phyloP scores from a whole-genome alignment of 1,139 yeast species.

The Blastobotrys apis region DNA sequence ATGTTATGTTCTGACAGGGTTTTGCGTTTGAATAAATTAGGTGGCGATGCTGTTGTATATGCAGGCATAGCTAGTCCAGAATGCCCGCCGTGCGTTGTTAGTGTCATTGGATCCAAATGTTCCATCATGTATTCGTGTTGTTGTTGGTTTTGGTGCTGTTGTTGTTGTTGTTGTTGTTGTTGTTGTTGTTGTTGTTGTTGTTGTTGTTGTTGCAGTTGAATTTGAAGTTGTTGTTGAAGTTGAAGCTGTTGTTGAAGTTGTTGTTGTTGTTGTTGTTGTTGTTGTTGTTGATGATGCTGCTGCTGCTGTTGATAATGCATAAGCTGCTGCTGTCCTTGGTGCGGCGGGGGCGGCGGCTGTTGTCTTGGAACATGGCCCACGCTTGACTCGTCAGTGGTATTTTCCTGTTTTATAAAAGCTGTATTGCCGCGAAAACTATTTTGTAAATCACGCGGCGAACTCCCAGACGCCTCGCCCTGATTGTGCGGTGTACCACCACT shows the following conservation, averaged over 20 bases:
- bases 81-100: neutral
- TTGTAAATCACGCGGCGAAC: too few relatives aligned
- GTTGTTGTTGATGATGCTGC: too few relatives aligned
- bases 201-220: conserved; percentile 1
- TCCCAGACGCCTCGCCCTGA: too few relatives aligned
- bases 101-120: neutral
- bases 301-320: neutral
- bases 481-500: neutral
- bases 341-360: neutral
- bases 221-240: conserved; percentile 1
- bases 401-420: too few relatives aligned
- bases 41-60: conserved; percentile 6
- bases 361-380: neutral
- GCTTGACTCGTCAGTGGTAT: too few relatives aligned
- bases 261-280: neutral
- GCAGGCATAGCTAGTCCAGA: neutral
- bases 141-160: conserved; percentile 6
- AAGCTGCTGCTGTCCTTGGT: neutral
- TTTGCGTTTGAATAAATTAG: conserved; percentile 10
- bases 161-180: conserved; percentile 2
- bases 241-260: conserved; percentile 13
- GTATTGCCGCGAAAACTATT: too few relatives aligned
- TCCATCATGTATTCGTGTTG: conserved; percentile 1
- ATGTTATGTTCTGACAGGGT: conserved; percentile 3
- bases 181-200: neutral